A percentile compares a stretch with the other conserved stretches of the same genome.
Conservation (phyloP, 2,329 filamentous ascomycete species). For the Passalora sequoiae region DNA sequence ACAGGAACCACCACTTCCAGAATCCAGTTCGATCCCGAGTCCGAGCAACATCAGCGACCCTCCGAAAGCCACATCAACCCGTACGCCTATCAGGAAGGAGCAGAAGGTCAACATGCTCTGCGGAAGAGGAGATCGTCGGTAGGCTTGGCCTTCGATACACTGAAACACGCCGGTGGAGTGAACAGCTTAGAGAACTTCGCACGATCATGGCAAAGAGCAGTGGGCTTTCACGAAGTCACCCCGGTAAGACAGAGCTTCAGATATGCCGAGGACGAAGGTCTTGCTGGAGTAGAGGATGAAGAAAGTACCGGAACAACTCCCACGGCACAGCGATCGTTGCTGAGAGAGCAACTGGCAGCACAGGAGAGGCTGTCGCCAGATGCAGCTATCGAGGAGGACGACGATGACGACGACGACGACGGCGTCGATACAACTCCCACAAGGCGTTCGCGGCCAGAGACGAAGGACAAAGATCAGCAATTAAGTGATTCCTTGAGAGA, state of each 20-base stretch:
- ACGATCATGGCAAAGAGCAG: slow-evolving; percentile 84
- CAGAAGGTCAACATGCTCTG: slow-evolving; percentile 25
- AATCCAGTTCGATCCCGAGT: slow-evolving; percentile 29
- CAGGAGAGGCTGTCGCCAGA: slow-evolving; percentile 17
- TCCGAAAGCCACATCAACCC: slow-evolving; percentile 13
- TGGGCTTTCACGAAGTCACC: slow-evolving; percentile 80
- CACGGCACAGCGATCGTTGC: slow-evolving; percentile 29
- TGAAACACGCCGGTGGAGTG: slow-evolving; percentile 73
- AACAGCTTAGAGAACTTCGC: slow-evolving; percentile 95
- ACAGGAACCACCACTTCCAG: slow-evolving; percentile 33
- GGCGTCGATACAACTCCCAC: slow-evolving; percentile 26
- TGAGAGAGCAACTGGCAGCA: slow-evolving; percentile 29
- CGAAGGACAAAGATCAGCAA: slow-evolving; percentile 9
- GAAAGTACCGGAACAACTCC: slow-evolving; percentile 50
- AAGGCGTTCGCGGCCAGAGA: slow-evolving; percentile 17
- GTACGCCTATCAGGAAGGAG: slow-evolving; percentile 15
- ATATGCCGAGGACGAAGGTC: slow-evolving; percentile 33
- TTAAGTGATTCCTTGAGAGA: slow-evolving; percentile 13
- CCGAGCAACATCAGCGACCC: slow-evolving; percentile 21
- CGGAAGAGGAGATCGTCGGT: slow-evolving; percentile 44
- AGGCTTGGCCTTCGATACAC: slow-evolving; percentile 46
- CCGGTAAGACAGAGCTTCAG: slow-evolving; percentile 72
- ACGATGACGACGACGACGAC: slow-evolving; percentile 21
- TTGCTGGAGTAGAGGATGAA: slow-evolving; percentile 43
- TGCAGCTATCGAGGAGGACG: slow-evolving; percentile 20